Percentiles rank a stretch among this genome's conserved stretches.
Evolutionary conservation across 2,329 filamentous ascomycete species (phyloP).

Genomic region (Pyrenochaeta sp.): DNA sequence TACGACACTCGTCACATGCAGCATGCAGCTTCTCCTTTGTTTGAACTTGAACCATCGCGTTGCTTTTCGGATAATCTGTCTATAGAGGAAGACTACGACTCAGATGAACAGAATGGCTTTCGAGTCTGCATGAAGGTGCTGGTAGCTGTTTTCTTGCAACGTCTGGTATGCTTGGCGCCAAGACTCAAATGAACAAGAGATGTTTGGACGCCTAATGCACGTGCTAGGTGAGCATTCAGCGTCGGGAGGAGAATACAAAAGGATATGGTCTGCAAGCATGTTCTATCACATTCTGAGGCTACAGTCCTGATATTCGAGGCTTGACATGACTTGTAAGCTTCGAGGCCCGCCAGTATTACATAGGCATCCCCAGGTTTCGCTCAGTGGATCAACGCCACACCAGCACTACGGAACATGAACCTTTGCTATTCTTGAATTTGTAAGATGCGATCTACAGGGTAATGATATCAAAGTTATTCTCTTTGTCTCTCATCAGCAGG

Average conservation of each 20-base stretch:
- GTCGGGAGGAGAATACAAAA: no score
- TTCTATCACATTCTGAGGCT: no score
- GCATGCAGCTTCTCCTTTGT: constrained; percentile 38
- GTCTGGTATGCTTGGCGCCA: constrained; percentile 3
- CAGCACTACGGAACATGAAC: no score
- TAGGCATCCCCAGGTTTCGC: no score
- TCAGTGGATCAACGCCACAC: no score
- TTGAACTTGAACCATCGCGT: constrained; percentile 24
- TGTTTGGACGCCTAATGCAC: not conserved
- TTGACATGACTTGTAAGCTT: not conserved
- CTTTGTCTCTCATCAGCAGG: not conserved
- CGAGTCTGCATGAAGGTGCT: not conserved
- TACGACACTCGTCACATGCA: constrained; percentile 48
- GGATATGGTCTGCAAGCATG: no score
- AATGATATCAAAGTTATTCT: no score
- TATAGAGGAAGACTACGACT: not conserved
- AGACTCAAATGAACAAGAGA: constrained; percentile 1
- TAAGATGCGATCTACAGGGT: no score
- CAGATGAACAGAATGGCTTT: not conserved
- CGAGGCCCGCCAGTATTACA: no score
- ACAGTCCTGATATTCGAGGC: not conserved
- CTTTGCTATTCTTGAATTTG: no score
- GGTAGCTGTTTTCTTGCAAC: constrained; percentile 3
- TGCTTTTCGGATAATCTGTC: not conserved
- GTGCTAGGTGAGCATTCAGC: not conserved